phyloP scores from a whole-genome alignment of 257 asterid species.

The Fraxinus anomala region DNA sequence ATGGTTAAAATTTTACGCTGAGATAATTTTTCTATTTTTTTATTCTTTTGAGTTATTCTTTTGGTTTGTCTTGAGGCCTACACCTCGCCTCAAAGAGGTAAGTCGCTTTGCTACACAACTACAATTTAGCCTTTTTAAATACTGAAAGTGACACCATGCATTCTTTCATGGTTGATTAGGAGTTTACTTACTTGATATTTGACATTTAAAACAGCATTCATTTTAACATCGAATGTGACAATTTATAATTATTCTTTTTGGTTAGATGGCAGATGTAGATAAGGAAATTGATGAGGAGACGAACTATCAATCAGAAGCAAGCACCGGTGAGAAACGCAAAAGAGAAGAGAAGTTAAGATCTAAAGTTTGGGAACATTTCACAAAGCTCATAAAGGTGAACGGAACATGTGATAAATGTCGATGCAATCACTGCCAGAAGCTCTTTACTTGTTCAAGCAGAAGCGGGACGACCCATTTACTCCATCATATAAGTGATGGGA shows the following conservation, averaged over 20 bases:
- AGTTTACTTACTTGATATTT: neutral
- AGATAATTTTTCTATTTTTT: neutral
- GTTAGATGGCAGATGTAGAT: slow-evolving; percentile 57
- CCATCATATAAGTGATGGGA: slow-evolving; percentile 78
- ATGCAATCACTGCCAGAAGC: slow-evolving; percentile 79
- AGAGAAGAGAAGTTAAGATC: slow-evolving; percentile 80
- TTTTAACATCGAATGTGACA: neutral
- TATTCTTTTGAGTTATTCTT: neutral
- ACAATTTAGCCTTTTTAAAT: neutral
- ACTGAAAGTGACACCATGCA: neutral
- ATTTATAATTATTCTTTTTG: neutral
- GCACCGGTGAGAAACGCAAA: slow-evolving; percentile 63
- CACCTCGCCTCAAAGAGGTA: neutral
- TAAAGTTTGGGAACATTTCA: slow-evolving; percentile 85
- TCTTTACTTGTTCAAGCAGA: slow-evolving; percentile 69
- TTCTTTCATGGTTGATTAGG: neutral
- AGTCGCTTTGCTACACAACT: neutral
- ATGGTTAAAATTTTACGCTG: neutral
- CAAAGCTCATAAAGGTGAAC: slow-evolving; percentile 75
- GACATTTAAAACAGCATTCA: neutral
- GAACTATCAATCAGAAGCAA: slow-evolving; percentile 55
- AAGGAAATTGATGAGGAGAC: slow-evolving; percentile 51
- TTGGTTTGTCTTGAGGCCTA: neutral
- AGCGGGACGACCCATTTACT: slow-evolving; percentile 90
- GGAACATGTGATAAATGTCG: slow-evolving; percentile 74